phyloP scores from a whole-genome alignment of 306 rosid genomes.

The Hylodesmum podocarpum region DNA sequence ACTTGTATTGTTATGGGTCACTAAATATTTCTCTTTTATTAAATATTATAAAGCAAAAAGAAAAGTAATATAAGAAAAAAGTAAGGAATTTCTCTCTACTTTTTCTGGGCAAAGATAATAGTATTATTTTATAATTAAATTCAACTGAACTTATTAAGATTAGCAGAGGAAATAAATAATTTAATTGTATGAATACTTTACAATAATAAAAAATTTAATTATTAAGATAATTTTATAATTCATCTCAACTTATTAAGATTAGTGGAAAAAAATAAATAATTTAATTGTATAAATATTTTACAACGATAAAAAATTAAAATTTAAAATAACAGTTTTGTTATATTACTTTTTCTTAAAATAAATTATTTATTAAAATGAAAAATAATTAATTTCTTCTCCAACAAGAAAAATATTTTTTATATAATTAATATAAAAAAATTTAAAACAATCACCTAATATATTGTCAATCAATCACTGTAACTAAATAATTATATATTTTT shows the following conservation, averaged over 20 bases:
- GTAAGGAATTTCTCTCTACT: background rate
- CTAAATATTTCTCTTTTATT: no score
- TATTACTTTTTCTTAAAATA: background rate
- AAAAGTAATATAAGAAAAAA: background rate
- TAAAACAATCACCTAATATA: no score
- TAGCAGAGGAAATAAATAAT: background rate
- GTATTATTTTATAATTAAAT: no score
- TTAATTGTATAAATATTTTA: background rate
- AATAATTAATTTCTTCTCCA: no score
- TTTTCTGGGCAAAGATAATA: no score
- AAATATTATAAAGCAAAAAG: no score
- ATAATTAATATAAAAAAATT: no score
- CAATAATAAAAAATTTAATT: background rate
- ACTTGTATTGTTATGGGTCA: no score
- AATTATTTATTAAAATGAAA: background rate
- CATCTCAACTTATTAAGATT: background rate
- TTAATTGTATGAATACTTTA: background rate
- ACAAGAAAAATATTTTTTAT: no score
- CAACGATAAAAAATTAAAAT: background rate
- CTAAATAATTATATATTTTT: no score
- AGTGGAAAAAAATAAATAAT: background rate
- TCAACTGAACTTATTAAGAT: background rate
- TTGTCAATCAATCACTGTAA: no score
- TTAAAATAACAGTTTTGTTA: background rate
- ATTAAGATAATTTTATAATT: no score